phyloP scores from a whole-genome alignment of 2,329 filamentous ascomycete species.

The Apiospora malaysiana region DNA sequence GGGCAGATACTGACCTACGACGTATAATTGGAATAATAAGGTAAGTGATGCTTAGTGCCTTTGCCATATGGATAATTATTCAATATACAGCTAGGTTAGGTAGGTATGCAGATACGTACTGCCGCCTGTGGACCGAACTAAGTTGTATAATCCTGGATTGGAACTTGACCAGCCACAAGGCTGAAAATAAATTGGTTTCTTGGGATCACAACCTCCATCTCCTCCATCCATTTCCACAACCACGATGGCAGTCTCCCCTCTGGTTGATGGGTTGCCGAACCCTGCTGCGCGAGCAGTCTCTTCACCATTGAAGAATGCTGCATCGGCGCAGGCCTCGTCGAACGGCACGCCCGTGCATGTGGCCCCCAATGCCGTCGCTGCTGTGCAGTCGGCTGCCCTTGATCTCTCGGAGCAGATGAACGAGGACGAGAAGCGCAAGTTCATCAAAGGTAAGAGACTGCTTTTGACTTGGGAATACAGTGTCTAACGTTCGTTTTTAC shows the following conservation, averaged over 20 bases:
- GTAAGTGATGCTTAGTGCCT: too few species aligned
- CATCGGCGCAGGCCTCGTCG: conserved; percentile 47
- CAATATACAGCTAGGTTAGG: too few species aligned
- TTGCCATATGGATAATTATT: too few species aligned
- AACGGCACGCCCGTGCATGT: conserved; percentile 50
- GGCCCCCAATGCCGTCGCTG: conserved; percentile 36
- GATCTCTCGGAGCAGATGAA: conserved; percentile 83
- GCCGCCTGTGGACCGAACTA: too few species aligned
- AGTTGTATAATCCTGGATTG: too few species aligned
- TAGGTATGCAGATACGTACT: too few species aligned
- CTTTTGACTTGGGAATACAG: background rate
- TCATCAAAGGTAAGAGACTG: conserved; percentile 73
- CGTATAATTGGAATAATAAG: too few species aligned
- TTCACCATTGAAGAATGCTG: conserved; percentile 52
- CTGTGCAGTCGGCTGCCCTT: conserved; percentile 42
- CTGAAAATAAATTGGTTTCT: conserved; percentile 1
- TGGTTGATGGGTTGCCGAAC: conserved; percentile 37
- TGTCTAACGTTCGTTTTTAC: background rate
- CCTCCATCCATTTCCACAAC: conserved; percentile 2
- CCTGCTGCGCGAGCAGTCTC: conserved; percentile 41
- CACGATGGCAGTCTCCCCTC: conserved; percentile 41
- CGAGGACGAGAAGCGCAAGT: conserved; percentile 83
- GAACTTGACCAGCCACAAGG: conserved; percentile 5
- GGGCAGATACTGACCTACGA: too few species aligned
- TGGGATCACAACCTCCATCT: background rate